A percentile compares a stretch with the other conserved stretches of the same genome.
Evolutionary conservation across 2,329 filamentous ascomycete species (phyloP).

Genomic region (Claviceps pazoutovae): DNA sequence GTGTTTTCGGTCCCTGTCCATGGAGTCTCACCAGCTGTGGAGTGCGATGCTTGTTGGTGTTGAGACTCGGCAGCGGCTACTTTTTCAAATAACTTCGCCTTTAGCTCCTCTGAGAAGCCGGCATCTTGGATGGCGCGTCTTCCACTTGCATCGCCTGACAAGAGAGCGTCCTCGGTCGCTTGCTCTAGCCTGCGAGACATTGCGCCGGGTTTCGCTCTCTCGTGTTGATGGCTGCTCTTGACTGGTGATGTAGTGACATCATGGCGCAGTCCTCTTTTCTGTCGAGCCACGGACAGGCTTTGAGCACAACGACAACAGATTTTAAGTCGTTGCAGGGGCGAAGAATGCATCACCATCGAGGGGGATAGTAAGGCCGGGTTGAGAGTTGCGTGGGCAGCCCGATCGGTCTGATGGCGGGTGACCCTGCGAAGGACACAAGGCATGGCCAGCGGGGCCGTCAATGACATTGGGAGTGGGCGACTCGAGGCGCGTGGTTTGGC

Average conservation of each 20-base stretch:
- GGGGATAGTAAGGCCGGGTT: neutral
- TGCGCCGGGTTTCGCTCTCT: slow-evolving; percentile 21
- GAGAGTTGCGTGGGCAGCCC: neutral
- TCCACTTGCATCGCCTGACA: slow-evolving; percentile 45
- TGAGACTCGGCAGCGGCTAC: slow-evolving; percentile 41
- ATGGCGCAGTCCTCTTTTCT: neutral
- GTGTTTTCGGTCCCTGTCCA: slow-evolving; percentile 70
- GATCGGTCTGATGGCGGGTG: neutral
- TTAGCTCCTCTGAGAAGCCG: slow-evolving; percentile 50
- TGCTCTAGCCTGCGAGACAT: slow-evolving; percentile 45
- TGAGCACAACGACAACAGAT: slow-evolving; percentile 1
- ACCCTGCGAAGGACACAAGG: neutral
- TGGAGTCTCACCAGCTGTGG: slow-evolving; percentile 32
- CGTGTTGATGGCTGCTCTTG: neutral
- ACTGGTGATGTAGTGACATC: neutral
- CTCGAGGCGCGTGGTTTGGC: neutral
- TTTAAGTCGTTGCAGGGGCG: neutral
- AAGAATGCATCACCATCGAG: neutral
- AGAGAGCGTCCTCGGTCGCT: slow-evolving; percentile 48
- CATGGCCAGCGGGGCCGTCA: neutral
- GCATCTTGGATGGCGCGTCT: slow-evolving; percentile 45
- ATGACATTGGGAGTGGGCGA: neutral
- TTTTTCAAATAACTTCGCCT: slow-evolving; percentile 41
- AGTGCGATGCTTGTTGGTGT: slow-evolving; percentile 19
- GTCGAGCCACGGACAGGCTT: neutral